Evolutionary conservation across 2,329 filamentous ascomycete species (phyloP).

Genomic region (Neopestalotiopsis rosae): DNA sequence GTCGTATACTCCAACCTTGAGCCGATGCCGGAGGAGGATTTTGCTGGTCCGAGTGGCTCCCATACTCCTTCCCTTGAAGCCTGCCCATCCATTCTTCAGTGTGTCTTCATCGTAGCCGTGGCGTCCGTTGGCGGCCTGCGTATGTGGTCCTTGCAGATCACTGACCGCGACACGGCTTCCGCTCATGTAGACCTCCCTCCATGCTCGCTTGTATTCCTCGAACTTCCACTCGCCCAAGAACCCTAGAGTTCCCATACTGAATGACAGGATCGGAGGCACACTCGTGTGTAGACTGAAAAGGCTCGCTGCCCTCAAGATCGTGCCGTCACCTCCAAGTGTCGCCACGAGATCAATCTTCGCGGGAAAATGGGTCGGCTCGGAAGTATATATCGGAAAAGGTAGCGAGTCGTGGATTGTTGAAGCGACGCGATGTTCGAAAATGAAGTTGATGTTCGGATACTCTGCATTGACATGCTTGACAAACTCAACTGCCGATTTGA

Average conservation of each 20-base stretch:
- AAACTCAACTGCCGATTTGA: slow-evolving; percentile 58
- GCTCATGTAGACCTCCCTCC: slow-evolving; percentile 90
- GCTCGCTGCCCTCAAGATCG: slow-evolving; percentile 83
- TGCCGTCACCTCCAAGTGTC: slow-evolving; percentile 92
- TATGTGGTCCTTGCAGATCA: slow-evolving; percentile 46
- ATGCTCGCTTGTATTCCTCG: slow-evolving; percentile 87
- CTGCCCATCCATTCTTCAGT: slow-evolving; percentile 64
- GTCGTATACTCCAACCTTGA: slow-evolving; percentile 86
- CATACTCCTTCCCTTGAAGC: slow-evolving; percentile 80
- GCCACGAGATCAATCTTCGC: slow-evolving; percentile 86
- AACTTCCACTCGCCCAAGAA: slow-evolving; percentile 99
- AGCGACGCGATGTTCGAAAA: slow-evolving; percentile 82
- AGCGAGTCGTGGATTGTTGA: slow-evolving; percentile 72
- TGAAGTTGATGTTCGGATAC: slow-evolving; percentile 80
- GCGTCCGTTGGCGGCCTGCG: slow-evolving; percentile 39
- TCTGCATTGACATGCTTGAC: slow-evolving; percentile 77
- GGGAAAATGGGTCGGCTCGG: slow-evolving; percentile 59
- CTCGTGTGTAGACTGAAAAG: slow-evolving; percentile 81
- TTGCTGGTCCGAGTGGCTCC: slow-evolving; percentile 76
- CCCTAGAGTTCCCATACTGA: slow-evolving; percentile 95
- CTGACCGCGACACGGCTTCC: slow-evolving; percentile 58
- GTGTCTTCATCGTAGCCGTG: slow-evolving; percentile 34
- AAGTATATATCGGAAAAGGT: slow-evolving; percentile 74
- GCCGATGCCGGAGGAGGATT: slow-evolving; percentile 82
- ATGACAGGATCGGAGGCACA: slow-evolving; percentile 90